These are phyloP conservation scores for Diaporthe vexans DNA, from an alignment of 2,329 filamentous ascomycete genomes.

Conservation along the genomic window DNA sequence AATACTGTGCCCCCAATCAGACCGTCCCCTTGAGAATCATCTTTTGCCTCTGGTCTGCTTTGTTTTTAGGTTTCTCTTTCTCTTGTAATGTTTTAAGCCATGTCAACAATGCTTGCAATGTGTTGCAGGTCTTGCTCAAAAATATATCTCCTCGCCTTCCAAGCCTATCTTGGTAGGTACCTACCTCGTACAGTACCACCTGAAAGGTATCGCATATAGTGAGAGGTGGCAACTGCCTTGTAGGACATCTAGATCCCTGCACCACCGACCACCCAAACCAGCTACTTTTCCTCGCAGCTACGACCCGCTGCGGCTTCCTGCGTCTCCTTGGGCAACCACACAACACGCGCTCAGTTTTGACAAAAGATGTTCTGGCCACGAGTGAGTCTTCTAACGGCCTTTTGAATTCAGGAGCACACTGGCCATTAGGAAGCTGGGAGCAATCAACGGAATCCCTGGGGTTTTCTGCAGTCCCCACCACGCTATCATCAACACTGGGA, in stretches of 20 bases:
- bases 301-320: background rate
- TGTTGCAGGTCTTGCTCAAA: no score
- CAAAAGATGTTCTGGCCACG: background rate
- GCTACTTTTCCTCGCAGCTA: slow-evolving; percentile 12
- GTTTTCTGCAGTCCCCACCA: background rate
- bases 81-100: background rate
- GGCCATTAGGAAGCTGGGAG: background rate
- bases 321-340: background rate
- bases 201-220: background rate
- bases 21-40: no score
- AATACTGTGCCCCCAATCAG: background rate
- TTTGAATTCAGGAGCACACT: background rate
- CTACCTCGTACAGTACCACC: background rate
- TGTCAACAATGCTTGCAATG: background rate
- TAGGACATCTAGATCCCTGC: slow-evolving; percentile 1
- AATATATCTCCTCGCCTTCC: no score
- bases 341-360: background rate
- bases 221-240: slow-evolving; percentile 10
- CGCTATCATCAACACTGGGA: background rate
- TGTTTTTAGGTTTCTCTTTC: background rate
- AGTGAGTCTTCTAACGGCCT: background rate
- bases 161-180: no score
- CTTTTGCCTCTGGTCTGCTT: background rate
- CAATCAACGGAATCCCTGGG: background rate
- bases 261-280: slow-evolving; percentile 4